A percentile compares a stretch with the other conserved stretches of the same genome.
Evolutionary conservation across 2,329 filamentous ascomycete genomes (phyloP).

Genomic region (Talaromyces sp.): DNA sequence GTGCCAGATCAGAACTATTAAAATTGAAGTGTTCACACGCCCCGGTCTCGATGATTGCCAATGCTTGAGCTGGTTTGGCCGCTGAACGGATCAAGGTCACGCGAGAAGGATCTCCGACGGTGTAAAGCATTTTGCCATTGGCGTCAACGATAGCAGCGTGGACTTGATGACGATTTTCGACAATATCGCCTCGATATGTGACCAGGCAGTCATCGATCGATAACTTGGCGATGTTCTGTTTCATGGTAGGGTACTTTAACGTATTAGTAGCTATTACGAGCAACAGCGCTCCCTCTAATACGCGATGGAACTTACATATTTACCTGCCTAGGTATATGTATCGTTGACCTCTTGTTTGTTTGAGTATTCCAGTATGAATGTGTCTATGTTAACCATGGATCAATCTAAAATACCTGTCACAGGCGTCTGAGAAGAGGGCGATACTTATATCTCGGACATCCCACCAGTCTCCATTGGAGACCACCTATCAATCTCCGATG

Average conservation of each 20-base stretch:
- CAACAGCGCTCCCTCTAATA: too few relatives aligned
- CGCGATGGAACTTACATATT: too few relatives aligned
- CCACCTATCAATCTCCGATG: too few relatives aligned
- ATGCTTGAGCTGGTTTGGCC: slow-evolving; percentile 47
- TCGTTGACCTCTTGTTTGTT: too few relatives aligned
- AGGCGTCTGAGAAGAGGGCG: too few relatives aligned
- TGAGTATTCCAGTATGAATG: too few relatives aligned
- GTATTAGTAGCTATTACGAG: too few relatives aligned
- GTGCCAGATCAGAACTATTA: slow-evolving; percentile 42
- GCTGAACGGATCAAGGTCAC: slow-evolving; percentile 46
- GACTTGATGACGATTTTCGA: slow-evolving; percentile 46
- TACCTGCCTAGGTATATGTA: too few relatives aligned
- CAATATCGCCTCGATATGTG: slow-evolving; percentile 35
- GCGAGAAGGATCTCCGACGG: slow-evolving; percentile 41
- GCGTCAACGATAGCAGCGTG: slow-evolving; percentile 44
- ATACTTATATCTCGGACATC: background rate
- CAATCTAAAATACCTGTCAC: too few relatives aligned
- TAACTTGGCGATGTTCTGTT: background rate
- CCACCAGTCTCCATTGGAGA: too few relatives aligned
- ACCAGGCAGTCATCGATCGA: slow-evolving; percentile 31
- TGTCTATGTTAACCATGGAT: too few relatives aligned
- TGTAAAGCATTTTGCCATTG: slow-evolving; percentile 37
- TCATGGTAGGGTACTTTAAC: background rate
- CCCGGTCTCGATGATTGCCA: slow-evolving; percentile 45
- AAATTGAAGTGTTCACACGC: slow-evolving; percentile 37